These are phyloP conservation scores for Hirsutella minnesotensis DNA, from an alignment of 2,329 filamentous ascomycete genomes.

Conservation along the genomic window DNA sequence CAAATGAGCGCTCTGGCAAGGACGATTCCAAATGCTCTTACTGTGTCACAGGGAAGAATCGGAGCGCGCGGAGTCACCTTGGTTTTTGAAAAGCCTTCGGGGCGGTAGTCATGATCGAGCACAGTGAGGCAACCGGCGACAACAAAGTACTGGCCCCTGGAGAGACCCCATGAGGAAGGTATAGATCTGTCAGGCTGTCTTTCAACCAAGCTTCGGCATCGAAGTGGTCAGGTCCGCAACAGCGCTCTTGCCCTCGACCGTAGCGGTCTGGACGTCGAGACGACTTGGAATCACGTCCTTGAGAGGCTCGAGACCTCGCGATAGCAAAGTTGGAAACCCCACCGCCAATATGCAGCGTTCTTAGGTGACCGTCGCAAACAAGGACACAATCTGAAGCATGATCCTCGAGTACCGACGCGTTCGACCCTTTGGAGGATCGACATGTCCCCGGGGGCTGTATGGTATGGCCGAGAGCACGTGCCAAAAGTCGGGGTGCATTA, in stretches of 20 bases:
- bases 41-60: not conserved
- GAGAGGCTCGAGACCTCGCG: too few species aligned
- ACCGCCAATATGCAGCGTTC: not conserved
- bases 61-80: constrained; percentile 3
- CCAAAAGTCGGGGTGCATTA: not conserved
- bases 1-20: not conserved
- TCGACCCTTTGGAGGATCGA: not conserved
- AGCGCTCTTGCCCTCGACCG: too few species aligned
- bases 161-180: constrained; percentile 9
- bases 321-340: not conserved
- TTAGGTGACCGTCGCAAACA: not conserved
- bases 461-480: not conserved
- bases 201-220: too few species aligned
- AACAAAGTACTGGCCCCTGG: constrained; percentile 6
- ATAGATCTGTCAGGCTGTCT: too few species aligned
- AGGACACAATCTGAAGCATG: not conserved
- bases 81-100: not conserved
- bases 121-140: constrained; percentile 2
- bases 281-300: too few species aligned
- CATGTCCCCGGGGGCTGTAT: not conserved
- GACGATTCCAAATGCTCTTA: not conserved
- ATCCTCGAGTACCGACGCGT: not conserved
- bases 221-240: too few species aligned
- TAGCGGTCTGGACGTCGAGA: too few species aligned
- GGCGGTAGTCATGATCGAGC: not conserved